Conservation (phyloP, 1,284 basidiomycete species). For the Ganoderma resinaceum region DNA sequence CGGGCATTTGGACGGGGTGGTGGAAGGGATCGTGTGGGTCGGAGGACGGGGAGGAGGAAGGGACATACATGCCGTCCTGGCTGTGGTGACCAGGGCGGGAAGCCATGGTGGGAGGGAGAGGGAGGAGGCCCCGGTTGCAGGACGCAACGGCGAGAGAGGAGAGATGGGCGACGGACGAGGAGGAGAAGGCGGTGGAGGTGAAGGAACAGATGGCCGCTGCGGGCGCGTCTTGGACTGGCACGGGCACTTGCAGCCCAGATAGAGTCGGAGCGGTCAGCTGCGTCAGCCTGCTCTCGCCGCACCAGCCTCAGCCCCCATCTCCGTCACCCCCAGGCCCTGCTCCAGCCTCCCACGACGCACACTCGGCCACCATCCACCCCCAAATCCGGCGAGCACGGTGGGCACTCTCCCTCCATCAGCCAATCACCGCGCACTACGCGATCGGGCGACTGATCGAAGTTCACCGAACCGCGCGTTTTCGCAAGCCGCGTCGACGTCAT, state of each 20-base stretch:
- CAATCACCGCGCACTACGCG: background rate
- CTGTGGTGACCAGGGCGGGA: constrained; percentile 39
- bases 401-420: background rate
- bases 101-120: constrained; percentile 35
- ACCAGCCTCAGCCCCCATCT: constrained; percentile 7
- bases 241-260: background rate
- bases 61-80: constrained; percentile 44
- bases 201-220: constrained; percentile 7
- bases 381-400: background rate
- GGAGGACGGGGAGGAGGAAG: constrained; percentile 41
- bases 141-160: constrained; percentile 17
- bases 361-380: background rate
- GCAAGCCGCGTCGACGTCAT: constrained; percentile 1
- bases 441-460: constrained; percentile 1
- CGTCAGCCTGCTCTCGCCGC: constrained; percentile 8
- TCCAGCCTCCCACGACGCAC: background rate
- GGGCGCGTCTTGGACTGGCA: background rate
- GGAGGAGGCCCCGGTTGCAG: constrained; percentile 32
- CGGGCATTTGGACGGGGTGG: constrained; percentile 35
- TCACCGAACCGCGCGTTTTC: background rate
- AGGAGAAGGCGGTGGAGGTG: constrained; percentile 5
- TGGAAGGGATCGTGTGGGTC: constrained; percentile 62
- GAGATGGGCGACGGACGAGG: constrained; percentile 1
- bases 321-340: constrained; percentile 11
- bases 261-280: background rate